phyloP scores from a whole-genome alignment of 176 grass and related monocot genomes.

The Bothriochloa decipiens region DNA sequence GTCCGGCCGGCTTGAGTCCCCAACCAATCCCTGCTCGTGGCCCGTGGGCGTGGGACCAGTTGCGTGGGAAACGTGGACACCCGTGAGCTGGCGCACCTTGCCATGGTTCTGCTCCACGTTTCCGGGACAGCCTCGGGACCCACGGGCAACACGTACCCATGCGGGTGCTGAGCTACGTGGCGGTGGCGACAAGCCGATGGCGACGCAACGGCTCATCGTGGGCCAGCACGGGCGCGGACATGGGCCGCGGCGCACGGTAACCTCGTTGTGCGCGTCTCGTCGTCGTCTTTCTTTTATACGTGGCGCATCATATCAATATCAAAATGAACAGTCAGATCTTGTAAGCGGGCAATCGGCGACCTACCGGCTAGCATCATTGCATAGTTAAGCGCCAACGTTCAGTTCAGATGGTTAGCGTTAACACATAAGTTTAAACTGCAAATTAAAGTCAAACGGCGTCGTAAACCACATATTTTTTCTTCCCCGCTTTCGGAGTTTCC shows the following conservation, averaged over 20 bases:
- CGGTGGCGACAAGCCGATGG: not conserved
- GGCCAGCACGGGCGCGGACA: not conserved
- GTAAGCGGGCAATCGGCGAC: not conserved
- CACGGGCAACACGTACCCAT: not conserved
- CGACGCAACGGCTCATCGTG: not conserved
- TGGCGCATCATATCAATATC: too few relatives aligned
- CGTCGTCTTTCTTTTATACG: not conserved
- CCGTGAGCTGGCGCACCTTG: conserved; percentile 16
- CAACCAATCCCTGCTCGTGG: not conserved
- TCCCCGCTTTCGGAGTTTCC: too few relatives aligned
- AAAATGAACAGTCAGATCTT: not conserved
- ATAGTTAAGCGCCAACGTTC: too few relatives aligned
- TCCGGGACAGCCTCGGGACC: not conserved
- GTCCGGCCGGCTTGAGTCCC: too few relatives aligned
- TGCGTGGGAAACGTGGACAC: not conserved
- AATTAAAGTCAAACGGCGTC: too few relatives aligned
- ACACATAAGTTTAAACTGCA: too few relatives aligned
- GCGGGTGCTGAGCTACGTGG: not conserved
- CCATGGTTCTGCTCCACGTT: not conserved
- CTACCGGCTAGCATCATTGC: too few relatives aligned
- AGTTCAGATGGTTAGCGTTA: too few relatives aligned
- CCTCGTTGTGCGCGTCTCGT: not conserved
- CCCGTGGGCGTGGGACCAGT: not conserved
- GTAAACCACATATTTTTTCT: too few relatives aligned
- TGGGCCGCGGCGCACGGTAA: not conserved